Evolutionary conservation across 495 filamentous ascomycete genomes (phyloP).

Genomic region (Neurospora africana): DNA sequence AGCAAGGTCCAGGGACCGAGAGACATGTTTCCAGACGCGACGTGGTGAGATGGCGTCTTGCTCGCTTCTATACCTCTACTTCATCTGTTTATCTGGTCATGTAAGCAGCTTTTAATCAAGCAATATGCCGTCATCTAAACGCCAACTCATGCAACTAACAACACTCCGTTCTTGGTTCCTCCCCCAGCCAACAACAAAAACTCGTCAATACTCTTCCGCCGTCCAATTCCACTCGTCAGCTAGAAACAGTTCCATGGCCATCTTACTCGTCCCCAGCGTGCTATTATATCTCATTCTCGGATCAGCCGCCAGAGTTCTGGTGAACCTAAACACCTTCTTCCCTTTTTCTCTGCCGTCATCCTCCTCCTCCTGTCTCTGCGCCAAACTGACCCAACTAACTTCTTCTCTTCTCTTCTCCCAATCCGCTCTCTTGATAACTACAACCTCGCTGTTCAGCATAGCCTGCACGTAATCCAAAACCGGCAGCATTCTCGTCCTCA

Average conservation of each 20-base stretch:
- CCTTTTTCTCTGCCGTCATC: conserved; percentile 5
- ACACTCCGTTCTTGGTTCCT: background rate
- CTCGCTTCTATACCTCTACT: background rate
- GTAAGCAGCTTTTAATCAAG: background rate
- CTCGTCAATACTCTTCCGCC: conserved; percentile 23
- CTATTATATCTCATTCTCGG: conserved; percentile 30
- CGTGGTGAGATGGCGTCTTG: background rate
- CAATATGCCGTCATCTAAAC: background rate
- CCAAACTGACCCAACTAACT: conserved; percentile 20
- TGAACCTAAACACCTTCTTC: conserved; percentile 29
- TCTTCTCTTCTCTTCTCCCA: conserved; percentile 34
- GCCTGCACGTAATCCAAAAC: conserved; percentile 55
- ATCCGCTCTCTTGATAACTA: conserved; percentile 34
- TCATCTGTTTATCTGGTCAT: background rate
- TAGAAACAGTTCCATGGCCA: conserved; percentile 45
- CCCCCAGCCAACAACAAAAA: background rate
- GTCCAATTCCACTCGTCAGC: conserved; percentile 52
- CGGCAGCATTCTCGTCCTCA: conserved; percentile 55
- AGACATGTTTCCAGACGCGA: background rate
- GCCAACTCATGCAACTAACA: background rate
- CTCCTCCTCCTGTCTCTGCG: background rate
- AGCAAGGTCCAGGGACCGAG: background rate
- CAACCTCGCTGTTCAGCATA: conserved; percentile 29
- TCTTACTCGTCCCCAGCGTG: conserved; percentile 27
- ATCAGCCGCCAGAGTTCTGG: conserved; percentile 26